Evolutionary conservation across 208 protist genomes (phyloP), one percentile per base, ranked within the genome.

Genomic region (Jaenimonas drosophilae): DNA sequence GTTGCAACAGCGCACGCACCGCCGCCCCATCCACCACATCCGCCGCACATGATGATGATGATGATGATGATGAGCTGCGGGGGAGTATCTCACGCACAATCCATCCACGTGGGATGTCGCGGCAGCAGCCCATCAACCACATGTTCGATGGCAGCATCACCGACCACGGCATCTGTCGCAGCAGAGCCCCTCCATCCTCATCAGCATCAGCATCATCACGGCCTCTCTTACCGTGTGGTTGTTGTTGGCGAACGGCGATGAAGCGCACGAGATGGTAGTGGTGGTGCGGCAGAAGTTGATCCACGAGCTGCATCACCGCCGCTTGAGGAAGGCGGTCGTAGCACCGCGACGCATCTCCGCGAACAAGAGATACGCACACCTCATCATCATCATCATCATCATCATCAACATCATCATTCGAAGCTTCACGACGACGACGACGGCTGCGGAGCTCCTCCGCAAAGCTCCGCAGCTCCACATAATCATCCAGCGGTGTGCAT

Each of bases 241-340:
- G n/a, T n/a, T n/a, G n/a, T n/a, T n/a, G 62, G 23, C 41, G 54
- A 27, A 56, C 27, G 12, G 51, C 55, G 1, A 54, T 60, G 16
- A 82, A 55, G 25, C 28, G 24, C 9, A 83, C 30, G 12, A 58
- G 36, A 32, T 70, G 53, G 51, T 90, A 90, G 16, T 33, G 17
- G 3, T 70, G 64, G 49, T 85, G 70, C 14, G 30, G 9, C 20
- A 86, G 29, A 32, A 90, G 55, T 1, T 42, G 19, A 11, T 58
- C 21, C 14, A 80, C 59, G 2, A 37, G 54, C 26, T 28, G 36
- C 51, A 76, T 49, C 16, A 83, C 67, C n/a, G 55, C 63, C 9
- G 36, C 41, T 41, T 90, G 81, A 3, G 66, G 76, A 28, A 90
- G 53, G n/a, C 50, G 56, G 31, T 90, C 76, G 26, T 81, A 90